A percentile compares a stretch with the other conserved stretches of the same genome.
Conservation (phyloP, 139 green algal genomes). For the Chloropicon primus region DNA sequence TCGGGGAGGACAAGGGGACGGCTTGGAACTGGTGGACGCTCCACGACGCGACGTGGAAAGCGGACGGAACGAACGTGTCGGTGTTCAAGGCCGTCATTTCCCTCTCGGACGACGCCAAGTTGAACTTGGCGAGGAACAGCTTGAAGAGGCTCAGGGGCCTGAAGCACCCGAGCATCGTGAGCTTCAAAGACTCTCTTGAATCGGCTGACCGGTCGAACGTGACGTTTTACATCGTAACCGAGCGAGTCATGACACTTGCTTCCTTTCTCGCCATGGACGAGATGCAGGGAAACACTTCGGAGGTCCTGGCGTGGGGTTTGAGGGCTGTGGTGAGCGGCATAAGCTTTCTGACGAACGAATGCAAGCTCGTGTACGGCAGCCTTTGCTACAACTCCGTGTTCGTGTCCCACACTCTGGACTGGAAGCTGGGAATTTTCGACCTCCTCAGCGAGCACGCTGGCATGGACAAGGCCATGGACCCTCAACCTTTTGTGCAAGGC, state of each 20-base stretch:
- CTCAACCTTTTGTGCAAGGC: neutral
- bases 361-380: conserved; percentile 85
- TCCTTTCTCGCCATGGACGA: neutral
- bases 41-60: neutral
- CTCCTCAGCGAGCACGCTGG: conserved; percentile 59
- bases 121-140: neutral
- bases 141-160: neutral
- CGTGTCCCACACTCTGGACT: conserved; percentile 82
- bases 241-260: neutral
- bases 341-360: conserved; percentile 92
- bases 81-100: neutral
- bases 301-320: neutral
- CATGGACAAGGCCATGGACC: neutral
- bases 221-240: neutral
- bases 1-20: neutral
- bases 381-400: conserved; percentile 70
- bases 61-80: neutral
- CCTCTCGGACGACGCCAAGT: neutral
- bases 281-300: neutral
- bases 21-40: neutral
- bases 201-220: neutral
- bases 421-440: conserved; percentile 88
- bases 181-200: neutral
- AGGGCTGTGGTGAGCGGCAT: conserved; percentile 19
- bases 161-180: neutral